These are phyloP conservation scores for Neckera pumila DNA, from an alignment of 225 moss, liverwort and hornwort genomes.

Conservation along the genomic window DNA sequence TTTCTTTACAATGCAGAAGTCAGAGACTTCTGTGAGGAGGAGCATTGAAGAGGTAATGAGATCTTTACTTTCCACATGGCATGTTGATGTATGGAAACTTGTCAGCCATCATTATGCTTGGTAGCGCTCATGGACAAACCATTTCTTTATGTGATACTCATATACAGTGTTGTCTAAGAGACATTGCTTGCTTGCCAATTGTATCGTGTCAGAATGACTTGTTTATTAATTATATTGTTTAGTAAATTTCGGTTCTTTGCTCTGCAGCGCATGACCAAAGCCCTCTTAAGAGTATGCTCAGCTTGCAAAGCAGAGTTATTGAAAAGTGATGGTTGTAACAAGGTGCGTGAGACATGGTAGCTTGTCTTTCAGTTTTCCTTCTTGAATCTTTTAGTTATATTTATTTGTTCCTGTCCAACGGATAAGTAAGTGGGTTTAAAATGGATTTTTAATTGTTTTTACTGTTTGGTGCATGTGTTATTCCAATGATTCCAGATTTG, in stretches of 20 bases:
- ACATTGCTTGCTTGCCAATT: neutral
- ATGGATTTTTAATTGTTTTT: neutral
- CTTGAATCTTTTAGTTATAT: neutral
- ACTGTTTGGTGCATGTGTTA: neutral
- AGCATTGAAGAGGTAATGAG: conserved; percentile 68
- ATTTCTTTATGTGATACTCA: neutral
- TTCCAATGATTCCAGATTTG: neutral
- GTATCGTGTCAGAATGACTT: neutral
- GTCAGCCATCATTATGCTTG: neutral
- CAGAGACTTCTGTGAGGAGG: conserved; percentile 60
- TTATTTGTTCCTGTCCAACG: neutral
- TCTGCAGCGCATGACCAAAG: conserved; percentile 75
- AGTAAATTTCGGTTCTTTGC: neutral
- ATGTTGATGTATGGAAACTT: neutral
- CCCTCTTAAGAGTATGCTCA: conserved; percentile 53
- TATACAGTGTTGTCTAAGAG: neutral
- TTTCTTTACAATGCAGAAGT: conserved; percentile 34
- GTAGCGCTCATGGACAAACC: neutral
- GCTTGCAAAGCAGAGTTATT: conserved; percentile 68
- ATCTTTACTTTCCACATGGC: neutral
- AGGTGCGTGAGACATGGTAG: conserved; percentile 28
- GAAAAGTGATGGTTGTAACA: conserved; percentile 77
- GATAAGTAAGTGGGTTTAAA: neutral
- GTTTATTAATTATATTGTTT: neutral
- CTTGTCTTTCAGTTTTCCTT: neutral